Evolutionary conservation across 305 asterid species (phyloP).

Genomic region (Fraxinus greggii): DNA sequence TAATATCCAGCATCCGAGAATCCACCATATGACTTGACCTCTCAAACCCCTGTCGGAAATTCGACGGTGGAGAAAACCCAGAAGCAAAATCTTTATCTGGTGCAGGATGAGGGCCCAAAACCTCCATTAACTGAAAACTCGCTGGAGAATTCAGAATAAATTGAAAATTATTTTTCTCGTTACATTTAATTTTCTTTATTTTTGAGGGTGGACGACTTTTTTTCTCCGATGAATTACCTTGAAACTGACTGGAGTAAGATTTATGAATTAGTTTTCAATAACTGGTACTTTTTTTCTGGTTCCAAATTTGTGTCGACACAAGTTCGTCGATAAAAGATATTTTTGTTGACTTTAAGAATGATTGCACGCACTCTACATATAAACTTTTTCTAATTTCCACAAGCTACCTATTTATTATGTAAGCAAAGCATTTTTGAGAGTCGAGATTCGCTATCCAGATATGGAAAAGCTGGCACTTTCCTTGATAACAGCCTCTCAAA

Average conservation of each 20-base stretch:
- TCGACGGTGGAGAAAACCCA: constrained; percentile 26
- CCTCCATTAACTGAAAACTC: constrained; percentile 30
- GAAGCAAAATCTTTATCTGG: constrained; percentile 25
- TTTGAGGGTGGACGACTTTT: not conserved
- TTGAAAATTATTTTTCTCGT: not conserved
- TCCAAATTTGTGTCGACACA: not conserved
- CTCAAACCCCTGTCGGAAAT: constrained; percentile 22
- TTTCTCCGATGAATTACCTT: not conserved
- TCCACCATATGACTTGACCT: constrained; percentile 14
- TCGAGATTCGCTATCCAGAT: too few relatives aligned
- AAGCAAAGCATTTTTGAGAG: too few relatives aligned
- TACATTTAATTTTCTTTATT: not conserved
- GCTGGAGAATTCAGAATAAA: constrained; percentile 10
- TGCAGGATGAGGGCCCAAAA: constrained; percentile 26
- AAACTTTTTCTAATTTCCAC: too few relatives aligned
- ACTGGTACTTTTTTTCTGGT: not conserved
- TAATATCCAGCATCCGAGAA: not conserved
- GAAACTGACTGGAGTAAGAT: constrained; percentile 25
- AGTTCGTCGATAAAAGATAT: not conserved
- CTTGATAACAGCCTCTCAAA: too few relatives aligned
- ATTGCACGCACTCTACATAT: not conserved
- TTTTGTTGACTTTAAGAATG: not conserved
- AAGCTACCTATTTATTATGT: too few relatives aligned
- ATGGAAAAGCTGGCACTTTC: too few relatives aligned
- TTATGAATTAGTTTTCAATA: not conserved